Conservation (phyloP, 2,329 filamentous ascomycete genomes). For the Verticillium tricorpus region DNA sequence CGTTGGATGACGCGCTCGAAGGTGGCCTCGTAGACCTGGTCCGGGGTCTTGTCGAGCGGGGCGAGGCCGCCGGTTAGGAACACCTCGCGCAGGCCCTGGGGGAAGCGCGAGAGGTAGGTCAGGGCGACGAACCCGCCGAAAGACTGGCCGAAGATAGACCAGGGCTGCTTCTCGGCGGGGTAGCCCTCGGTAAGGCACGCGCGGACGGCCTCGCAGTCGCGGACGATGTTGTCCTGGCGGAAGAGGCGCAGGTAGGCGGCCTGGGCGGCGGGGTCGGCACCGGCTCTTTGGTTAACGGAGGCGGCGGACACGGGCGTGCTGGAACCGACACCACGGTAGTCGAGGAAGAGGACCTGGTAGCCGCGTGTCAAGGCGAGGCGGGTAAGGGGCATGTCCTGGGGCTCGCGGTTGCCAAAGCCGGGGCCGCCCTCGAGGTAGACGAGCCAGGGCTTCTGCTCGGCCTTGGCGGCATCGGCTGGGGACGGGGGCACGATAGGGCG, state of each 20-base stretch:
- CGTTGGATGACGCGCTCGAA: constrained; percentile 66
- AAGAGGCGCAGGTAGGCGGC: constrained; percentile 79
- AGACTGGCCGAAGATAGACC: constrained; percentile 85
- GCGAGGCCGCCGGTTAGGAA: constrained; percentile 84
- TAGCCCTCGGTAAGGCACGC: constrained; percentile 67
- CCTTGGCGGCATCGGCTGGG: constrained; percentile 26
- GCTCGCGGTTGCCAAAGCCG: constrained; percentile 69
- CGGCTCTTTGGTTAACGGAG: constrained; percentile 53
- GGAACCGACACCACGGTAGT: constrained; percentile 85
- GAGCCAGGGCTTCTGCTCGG: constrained; percentile 48
- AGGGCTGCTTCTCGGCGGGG: constrained; percentile 66
- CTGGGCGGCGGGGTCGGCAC: constrained; percentile 63
- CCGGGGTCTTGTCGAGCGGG: constrained; percentile 65
- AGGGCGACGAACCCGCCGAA: constrained; percentile 86
- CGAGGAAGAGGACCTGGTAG: constrained; percentile 82
- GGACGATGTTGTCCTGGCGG: constrained; percentile 85
- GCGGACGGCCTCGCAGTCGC: constrained; percentile 82
- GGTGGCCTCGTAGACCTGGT: constrained; percentile 70
- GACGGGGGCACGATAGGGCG: constrained; percentile 48
- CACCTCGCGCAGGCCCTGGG: constrained; percentile 72
- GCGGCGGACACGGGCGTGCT: constrained; percentile 74
- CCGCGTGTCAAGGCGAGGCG: constrained; percentile 68
- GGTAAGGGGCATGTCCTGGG: constrained; percentile 70
- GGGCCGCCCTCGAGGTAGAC: constrained; percentile 85
- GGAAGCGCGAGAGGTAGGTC: constrained; percentile 79